Conservation (phyloP, 192 early-diverging fungal genomes). For the Thoreauomyces humboldtii region DNA sequence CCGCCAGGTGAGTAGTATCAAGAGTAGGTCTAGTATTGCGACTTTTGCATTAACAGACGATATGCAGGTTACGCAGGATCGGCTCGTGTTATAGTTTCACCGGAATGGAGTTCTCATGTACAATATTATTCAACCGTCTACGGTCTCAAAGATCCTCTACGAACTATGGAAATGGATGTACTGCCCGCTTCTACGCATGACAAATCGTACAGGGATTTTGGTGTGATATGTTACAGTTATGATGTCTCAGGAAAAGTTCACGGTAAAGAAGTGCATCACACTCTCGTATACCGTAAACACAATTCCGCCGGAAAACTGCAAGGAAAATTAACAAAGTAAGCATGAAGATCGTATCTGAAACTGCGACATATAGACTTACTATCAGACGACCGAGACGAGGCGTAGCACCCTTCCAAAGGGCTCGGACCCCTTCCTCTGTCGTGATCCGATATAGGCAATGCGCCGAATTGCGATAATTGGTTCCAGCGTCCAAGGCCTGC, state of each 20-base stretch:
- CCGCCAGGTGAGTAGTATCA: neutral
- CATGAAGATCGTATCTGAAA: neutral
- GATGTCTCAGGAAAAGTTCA: too few species aligned
- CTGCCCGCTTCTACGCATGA: too few species aligned
- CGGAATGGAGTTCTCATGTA: too few species aligned
- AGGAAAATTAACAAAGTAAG: neutral
- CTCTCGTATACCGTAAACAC: conserved; percentile 83
- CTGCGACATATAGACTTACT: conserved; percentile 38
- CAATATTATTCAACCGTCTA: too few species aligned
- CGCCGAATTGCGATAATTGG: conserved; percentile 66
- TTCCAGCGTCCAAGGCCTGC: conserved; percentile 76
- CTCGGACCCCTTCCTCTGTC: conserved; percentile 71
- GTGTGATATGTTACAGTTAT: too few species aligned
- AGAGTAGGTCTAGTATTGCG: neutral
- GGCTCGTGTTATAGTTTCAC: neutral
- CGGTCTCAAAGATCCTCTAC: too few species aligned
- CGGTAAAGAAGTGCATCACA: too few species aligned
- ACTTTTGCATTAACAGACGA: neutral
- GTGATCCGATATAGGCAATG: conserved; percentile 73
- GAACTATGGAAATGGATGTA: too few species aligned
- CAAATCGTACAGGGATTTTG: too few species aligned
- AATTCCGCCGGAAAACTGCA: conserved; percentile 79
- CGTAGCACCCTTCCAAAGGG: conserved; percentile 95
- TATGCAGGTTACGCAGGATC: neutral
- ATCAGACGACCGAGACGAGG: conserved; percentile 83